Percentiles rank a stretch among this genome's conserved stretches.
phyloP scores from a whole-genome alignment of 2,329 filamentous ascomycete genomes.

The Diaporthe capsici region DNA sequence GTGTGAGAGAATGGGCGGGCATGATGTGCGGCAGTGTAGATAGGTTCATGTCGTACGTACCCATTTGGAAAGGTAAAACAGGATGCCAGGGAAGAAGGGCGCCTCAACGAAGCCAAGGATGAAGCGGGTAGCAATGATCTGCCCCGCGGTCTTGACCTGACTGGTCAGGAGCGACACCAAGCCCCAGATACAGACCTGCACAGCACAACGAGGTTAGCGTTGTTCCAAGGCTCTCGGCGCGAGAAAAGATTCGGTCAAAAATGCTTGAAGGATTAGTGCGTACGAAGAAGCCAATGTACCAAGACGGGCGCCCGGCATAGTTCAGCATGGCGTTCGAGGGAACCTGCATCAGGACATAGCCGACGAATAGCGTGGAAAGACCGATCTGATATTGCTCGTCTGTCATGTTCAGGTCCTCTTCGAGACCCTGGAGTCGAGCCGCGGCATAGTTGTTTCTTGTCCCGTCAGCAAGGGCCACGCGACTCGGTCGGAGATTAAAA shows the following conservation, averaged over 20 bases:
- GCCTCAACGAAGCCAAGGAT: constrained; percentile 56
- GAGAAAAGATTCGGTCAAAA: background rate
- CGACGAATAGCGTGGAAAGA: constrained; percentile 47
- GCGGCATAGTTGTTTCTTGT: constrained; percentile 50
- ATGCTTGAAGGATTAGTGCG: background rate
- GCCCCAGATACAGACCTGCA: constrained; percentile 38
- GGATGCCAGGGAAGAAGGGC: constrained; percentile 58
- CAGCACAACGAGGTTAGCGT: background rate
- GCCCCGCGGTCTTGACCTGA: constrained; percentile 50
- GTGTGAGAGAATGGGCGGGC: background rate
- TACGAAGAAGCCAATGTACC: constrained; percentile 56
- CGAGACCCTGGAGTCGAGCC: constrained; percentile 65
- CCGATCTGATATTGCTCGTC: constrained; percentile 54
- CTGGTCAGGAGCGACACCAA: constrained; percentile 50
- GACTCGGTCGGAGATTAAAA: background rate
- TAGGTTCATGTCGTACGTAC: background rate
- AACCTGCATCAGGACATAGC: constrained; percentile 47
- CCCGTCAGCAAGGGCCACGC: constrained; percentile 37
- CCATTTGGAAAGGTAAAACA: constrained; percentile 42
- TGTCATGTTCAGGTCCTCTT: constrained; percentile 52
- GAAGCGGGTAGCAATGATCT: constrained; percentile 55
- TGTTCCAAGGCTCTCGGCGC: background rate
- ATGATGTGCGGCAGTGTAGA: background rate
- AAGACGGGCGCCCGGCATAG: constrained; percentile 50
- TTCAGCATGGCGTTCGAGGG: constrained; percentile 48